phyloP scores from a whole-genome alignment of 2,329 filamentous ascomycete species.

The Alternaria sp. region DNA sequence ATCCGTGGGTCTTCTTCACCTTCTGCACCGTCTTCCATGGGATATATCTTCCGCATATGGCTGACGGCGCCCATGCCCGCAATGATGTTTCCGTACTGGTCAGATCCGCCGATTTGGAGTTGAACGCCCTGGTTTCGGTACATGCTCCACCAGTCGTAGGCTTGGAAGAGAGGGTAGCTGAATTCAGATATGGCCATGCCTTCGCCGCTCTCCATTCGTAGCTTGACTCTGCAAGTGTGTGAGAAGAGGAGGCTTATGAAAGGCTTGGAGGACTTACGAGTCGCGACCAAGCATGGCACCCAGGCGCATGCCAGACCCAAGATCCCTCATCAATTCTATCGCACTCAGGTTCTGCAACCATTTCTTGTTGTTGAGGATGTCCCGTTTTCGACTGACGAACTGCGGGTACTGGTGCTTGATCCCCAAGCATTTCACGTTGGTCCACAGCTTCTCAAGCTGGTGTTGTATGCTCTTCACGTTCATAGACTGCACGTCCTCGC shows the following conservation, averaged over 20 bases:
- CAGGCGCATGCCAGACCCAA: constrained; percentile 78
- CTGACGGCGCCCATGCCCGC: constrained; percentile 88
- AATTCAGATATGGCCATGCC: constrained; percentile 97
- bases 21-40: constrained; percentile 17
- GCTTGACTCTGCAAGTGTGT: constrained; percentile 69
- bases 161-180: constrained; percentile 89
- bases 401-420: constrained; percentile 69
- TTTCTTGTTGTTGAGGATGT: constrained; percentile 79
- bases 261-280: constrained; percentile 66
- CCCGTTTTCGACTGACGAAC: constrained; percentile 71
- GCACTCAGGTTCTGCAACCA: constrained; percentile 81
- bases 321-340: constrained; percentile 75
- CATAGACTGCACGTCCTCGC: constrained; percentile 62
- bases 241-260: constrained; percentile 11
- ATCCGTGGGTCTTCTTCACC: constrained; percentile 47
- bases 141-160: constrained; percentile 95
- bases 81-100: constrained; percentile 96
- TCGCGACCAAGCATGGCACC: constrained; percentile 89
- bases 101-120: constrained; percentile 91
- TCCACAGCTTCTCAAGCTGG: constrained; percentile 77
- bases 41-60: constrained; percentile 64
- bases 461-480: constrained; percentile 74
- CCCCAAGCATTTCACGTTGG: constrained; percentile 73
- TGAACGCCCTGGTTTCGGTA: constrained; percentile 74
- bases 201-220: constrained; percentile 81